Percentiles rank a stretch among this genome's conserved stretches.
phyloP scores from a whole-genome alignment of 2,329 filamentous ascomycete genomes.

The Colletotrichum musicola region DNA sequence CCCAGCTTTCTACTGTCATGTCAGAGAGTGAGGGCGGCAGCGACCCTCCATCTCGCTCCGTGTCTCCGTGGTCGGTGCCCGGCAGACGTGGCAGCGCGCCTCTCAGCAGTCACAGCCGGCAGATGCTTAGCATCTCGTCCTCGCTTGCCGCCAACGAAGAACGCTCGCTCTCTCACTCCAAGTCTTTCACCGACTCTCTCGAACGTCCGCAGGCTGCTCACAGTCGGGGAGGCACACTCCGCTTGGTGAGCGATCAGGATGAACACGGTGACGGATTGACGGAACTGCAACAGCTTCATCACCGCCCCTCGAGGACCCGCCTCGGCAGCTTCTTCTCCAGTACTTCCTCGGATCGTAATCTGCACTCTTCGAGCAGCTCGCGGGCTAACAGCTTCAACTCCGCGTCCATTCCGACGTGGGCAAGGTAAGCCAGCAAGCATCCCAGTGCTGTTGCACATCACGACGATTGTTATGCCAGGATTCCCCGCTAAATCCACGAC shows the following conservation, averaged over 20 bases:
- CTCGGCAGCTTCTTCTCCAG: conserved; percentile 65
- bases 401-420: conserved; percentile 66
- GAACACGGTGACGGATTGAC: conserved; percentile 75
- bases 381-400: conserved; percentile 60
- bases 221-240: conserved; percentile 54
- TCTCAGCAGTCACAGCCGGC: conserved; percentile 64
- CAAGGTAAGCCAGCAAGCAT: conserved; percentile 52
- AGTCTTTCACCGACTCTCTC: conserved; percentile 59
- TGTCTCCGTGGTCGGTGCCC: conserved; percentile 57
- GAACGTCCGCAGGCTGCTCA: conserved; percentile 63
- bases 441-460: not conserved
- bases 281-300: conserved; percentile 66
- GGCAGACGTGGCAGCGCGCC: conserved; percentile 64
- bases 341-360: conserved; percentile 63
- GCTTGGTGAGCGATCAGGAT: conserved; percentile 69
- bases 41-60: conserved; percentile 61
- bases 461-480: not conserved
- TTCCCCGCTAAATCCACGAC: conserved; percentile 33
- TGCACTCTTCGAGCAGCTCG: conserved; percentile 66
- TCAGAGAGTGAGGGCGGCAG: conserved; percentile 71
- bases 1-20: conserved; percentile 73
- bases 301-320: conserved; percentile 66
- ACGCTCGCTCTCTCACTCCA: conserved; percentile 51
- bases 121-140: conserved; percentile 70
- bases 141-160: conserved; percentile 62